Conservation (phyloP, 1,284 basidiomycete genomes). For the Pseudozyma sp. region DNA sequence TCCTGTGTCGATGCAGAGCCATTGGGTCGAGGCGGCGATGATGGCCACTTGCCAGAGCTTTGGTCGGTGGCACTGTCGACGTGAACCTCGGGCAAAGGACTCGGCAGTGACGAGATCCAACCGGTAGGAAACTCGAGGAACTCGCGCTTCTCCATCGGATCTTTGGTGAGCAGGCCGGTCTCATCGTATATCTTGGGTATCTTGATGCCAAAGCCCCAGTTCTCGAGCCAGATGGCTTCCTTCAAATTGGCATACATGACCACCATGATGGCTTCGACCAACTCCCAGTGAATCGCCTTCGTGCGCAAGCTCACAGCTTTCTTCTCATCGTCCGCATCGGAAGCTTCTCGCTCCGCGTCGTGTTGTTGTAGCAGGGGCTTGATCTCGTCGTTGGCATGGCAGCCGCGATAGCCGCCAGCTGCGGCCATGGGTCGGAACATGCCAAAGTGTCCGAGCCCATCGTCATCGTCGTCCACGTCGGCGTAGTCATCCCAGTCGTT, state of each 20-base stretch:
- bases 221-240: constrained; percentile 49
- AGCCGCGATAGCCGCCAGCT: constrained; percentile 23
- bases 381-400: constrained; percentile 29
- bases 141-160: constrained; percentile 43
- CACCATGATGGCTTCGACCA: constrained; percentile 56
- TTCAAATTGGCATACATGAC: constrained; percentile 57
- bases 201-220: constrained; percentile 53
- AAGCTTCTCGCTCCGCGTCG: background rate
- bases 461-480: constrained; percentile 20
- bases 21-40: constrained; percentile 2
- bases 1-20: background rate
- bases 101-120: constrained; percentile 34
- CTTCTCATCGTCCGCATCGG: background rate
- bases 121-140: constrained; percentile 38
- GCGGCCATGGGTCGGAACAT: constrained; percentile 25
- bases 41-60: background rate
- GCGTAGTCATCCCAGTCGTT: constrained; percentile 26
- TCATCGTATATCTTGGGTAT: constrained; percentile 43
- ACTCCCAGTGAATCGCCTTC: constrained; percentile 54
- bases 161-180: constrained; percentile 12
- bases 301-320: constrained; percentile 15
- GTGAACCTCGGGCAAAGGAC: constrained; percentile 13
- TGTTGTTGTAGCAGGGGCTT: constrained; percentile 16
- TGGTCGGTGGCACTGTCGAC: background rate
- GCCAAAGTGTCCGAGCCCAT: constrained; percentile 18